Evolutionary conservation across 2,329 filamentous ascomycete species (phyloP).

Genomic region (Fusarium albosuccineum): DNA sequence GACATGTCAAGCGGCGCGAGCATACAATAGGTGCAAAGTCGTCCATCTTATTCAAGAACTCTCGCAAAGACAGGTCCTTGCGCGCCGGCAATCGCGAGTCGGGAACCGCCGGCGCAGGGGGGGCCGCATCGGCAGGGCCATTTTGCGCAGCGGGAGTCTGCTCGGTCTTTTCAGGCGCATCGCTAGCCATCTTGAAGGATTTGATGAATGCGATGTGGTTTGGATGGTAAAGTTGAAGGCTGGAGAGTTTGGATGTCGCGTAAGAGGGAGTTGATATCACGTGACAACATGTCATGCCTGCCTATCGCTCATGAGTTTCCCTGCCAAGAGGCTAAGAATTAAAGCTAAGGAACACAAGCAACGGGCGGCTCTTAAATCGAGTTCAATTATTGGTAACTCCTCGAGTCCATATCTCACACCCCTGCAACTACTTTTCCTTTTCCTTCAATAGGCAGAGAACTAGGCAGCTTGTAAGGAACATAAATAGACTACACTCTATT

Average conservation of each 20-base stretch:
- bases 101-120: constrained; percentile 62
- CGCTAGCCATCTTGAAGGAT: constrained; percentile 51
- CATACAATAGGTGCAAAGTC: constrained; percentile 96
- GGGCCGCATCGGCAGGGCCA: constrained; percentile 46
- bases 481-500: constrained; percentile 42
- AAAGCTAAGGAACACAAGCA: constrained; percentile 9
- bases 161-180: constrained; percentile 52
- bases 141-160: constrained; percentile 48
- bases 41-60: constrained; percentile 97
- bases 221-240: constrained; percentile 29
- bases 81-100: constrained; percentile 79
- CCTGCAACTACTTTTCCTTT: background rate
- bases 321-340: constrained; percentile 26
- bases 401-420: background rate
- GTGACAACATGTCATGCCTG: constrained; percentile 40
- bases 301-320: constrained; percentile 8
- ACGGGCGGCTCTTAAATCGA: background rate
- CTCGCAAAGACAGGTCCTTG: constrained; percentile 92
- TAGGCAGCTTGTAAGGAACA: constrained; percentile 17
- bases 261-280: constrained; percentile 35
- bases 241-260: constrained; percentile 29
- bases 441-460: background rate
- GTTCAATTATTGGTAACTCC: constrained; percentile 16
- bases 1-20: background rate
- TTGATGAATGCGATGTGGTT: constrained; percentile 32